Evolutionary conservation across 2,329 filamentous ascomycete genomes (phyloP).

Genomic region (Diplodia seriata): DNA sequence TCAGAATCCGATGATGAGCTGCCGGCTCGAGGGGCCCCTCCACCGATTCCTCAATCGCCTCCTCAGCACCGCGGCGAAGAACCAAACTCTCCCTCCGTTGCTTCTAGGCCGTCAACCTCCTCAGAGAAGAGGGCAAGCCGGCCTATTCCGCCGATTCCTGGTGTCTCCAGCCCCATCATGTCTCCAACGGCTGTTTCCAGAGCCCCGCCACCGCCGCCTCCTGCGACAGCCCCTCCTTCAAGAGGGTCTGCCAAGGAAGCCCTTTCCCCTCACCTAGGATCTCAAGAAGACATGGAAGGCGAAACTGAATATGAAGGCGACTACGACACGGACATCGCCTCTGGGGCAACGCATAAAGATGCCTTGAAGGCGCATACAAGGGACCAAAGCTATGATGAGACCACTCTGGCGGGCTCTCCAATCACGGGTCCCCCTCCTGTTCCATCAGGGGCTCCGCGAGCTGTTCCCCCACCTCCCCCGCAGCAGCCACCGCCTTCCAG

Average conservation of each 20-base stretch:
- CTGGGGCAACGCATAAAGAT: slow-evolving; percentile 92
- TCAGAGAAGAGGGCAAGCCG: slow-evolving; percentile 46
- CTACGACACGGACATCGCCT: slow-evolving; percentile 96
- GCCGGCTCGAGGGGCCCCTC: slow-evolving; percentile 45
- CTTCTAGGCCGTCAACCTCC: slow-evolving; percentile 39
- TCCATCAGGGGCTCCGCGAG: slow-evolving; percentile 46
- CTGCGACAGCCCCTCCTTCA: slow-evolving; percentile 48
- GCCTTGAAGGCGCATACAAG: slow-evolving; percentile 82
- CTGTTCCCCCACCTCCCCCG: slow-evolving; percentile 64
- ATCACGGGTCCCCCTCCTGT: slow-evolving; percentile 44
- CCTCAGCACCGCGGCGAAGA: slow-evolving; percentile 35
- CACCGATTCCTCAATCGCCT: slow-evolving; percentile 43
- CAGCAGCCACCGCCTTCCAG: slow-evolving; percentile 59
- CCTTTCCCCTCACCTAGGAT: slow-evolving; percentile 37
- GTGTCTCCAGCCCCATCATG: slow-evolving; percentile 45
- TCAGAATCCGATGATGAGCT: slow-evolving; percentile 80
- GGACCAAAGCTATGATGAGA: slow-evolving; percentile 76
- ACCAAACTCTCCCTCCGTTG: slow-evolving; percentile 5
- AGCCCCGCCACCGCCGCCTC: slow-evolving; percentile 58
- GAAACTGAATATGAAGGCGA: slow-evolving; percentile 96
- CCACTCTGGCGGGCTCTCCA: slow-evolving; percentile 60
- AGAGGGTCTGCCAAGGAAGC: slow-evolving; percentile 46
- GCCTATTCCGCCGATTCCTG: slow-evolving; percentile 64
- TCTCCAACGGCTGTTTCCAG: slow-evolving; percentile 44
- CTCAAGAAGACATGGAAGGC: slow-evolving; percentile 73